Percentiles rank a stretch among this genome's conserved stretches.
Conservation (phyloP, 306 rosid genomes). For the Amphicarpaea edgeworthii region DNA sequence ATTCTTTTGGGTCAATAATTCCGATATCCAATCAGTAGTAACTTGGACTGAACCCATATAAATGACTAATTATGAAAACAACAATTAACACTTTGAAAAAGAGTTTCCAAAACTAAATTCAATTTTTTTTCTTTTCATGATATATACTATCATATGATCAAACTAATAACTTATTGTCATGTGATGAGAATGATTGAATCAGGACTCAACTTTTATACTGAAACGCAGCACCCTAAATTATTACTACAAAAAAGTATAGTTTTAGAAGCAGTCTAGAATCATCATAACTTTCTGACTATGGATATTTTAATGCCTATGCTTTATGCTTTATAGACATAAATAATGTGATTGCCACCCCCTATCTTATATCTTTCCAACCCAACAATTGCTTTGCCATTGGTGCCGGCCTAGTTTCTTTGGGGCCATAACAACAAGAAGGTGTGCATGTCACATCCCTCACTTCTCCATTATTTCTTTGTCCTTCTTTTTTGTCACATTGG, state of each 20-base stretch:
- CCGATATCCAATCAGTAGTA: too few species aligned
- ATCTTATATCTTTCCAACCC: constrained; percentile 41
- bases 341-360: constrained; percentile 23
- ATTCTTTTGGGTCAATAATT: too few species aligned
- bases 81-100: too few species aligned
- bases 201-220: neutral
- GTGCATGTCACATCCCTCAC: constrained; percentile 5
- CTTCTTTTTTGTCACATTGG: neutral
- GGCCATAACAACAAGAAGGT: neutral
- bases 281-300: neutral
- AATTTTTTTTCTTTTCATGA: too few species aligned
- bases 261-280: neutral
- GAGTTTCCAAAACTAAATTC: too few species aligned
- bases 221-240: neutral
- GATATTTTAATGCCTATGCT: constrained; percentile 29
- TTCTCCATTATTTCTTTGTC: constrained; percentile 14
- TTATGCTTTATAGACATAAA: constrained; percentile 11
- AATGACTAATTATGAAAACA: too few species aligned
- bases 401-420: constrained; percentile 32
- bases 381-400: constrained; percentile 37
- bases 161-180: neutral
- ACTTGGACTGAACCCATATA: too few species aligned
- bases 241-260: neutral
- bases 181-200: neutral
- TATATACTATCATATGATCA: too few species aligned